Conservation (phyloP, 2,329 filamentous ascomycete species). For the Pseudopyricularia cyperi region DNA sequence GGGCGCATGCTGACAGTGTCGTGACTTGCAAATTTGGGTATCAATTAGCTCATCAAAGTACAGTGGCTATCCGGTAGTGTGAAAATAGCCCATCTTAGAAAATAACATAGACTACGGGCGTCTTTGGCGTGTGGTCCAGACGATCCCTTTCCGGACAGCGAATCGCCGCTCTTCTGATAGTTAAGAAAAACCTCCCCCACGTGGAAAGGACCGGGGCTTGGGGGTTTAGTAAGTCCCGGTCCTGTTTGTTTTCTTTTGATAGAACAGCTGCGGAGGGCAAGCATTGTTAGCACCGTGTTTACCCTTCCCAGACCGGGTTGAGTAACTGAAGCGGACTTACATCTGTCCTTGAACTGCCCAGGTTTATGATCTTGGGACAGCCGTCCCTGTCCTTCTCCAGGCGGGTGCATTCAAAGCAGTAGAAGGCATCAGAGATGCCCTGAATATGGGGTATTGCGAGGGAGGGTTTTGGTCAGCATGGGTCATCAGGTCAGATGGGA, state of each 20-base stretch:
- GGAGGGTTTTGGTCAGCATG: too few relatives aligned
- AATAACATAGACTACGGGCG: neutral
- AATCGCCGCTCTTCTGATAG: neutral
- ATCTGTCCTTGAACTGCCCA: conserved; percentile 92
- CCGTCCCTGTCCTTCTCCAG: conserved; percentile 95
- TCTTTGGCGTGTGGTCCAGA: neutral
- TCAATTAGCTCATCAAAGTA: neutral
- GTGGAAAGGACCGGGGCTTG: neutral
- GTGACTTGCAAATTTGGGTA: neutral
- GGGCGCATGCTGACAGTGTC: neutral
- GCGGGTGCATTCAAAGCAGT: conserved; percentile 97
- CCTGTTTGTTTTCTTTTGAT: conserved; percentile 56
- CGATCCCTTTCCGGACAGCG: neutral
- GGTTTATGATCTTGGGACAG: conserved; percentile 98
- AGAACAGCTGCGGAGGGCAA: conserved; percentile 34
- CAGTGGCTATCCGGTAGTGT: neutral
- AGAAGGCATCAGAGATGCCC: conserved; percentile 96
- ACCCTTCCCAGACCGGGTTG: conserved; percentile 1
- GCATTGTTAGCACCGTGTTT: conserved; percentile 13
- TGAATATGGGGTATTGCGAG: neutral
- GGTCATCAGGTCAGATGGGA: too few relatives aligned
- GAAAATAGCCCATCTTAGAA: neutral
- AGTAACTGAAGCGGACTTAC: conserved; percentile 46
- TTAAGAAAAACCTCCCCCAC: neutral
- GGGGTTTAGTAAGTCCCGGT: conserved; percentile 34